Base-by-base conservation (phyloP, 257 asterid genomes). In the Paraleonurus japonicus region DNA sequence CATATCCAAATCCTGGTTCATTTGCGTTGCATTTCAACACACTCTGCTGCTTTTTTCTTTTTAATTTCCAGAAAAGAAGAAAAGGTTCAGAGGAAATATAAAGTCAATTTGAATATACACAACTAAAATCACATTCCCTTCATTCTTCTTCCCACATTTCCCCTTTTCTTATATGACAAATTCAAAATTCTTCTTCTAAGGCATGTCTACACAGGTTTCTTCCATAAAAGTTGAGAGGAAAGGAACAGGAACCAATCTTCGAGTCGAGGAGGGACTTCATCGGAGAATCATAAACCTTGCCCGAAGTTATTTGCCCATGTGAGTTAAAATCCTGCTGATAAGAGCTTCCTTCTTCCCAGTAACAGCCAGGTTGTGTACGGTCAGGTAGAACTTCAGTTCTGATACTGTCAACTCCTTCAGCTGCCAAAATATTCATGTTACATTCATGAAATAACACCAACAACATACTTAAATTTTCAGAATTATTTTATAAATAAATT, bases 331-430 rank as follows among this genome's bases (percentile, higher is more conserved):
- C 87, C 97, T 85, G 78, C 88, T 85, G 65, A 94, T 80, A 45
- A 94, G 78, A 50, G 84, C 88, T 53, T 88, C 87, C 84, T 94
- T 94, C 70, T 86, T 86, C 70, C 98, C 98, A 41, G 91, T 67
- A 62, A 91, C 81, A 17, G 91, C 78, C 37, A 87, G 82, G 73
- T 77, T 76, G 78, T 89, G 83, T 26, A 85, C 90, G 1, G 63
- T 69, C 76, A 94, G 85, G 74, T 90, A 94, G 72, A 54, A 75
- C 87, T 91, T 94, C 72, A 94, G 81, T 82, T 94, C 92, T 7
- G 66, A 43, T 67, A 91, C 96, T 0, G 95, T 88, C 84, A 94
- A 78, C 54, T 89, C 96, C 88, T 94, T 94, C 75, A 94, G 83
- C 98, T 93, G 96, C 80, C 79, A 27, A 59, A 59, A 15, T 57